Base-by-base conservation (phyloP, 352 stramenopile species). In the Phytophthora pini region DNA sequence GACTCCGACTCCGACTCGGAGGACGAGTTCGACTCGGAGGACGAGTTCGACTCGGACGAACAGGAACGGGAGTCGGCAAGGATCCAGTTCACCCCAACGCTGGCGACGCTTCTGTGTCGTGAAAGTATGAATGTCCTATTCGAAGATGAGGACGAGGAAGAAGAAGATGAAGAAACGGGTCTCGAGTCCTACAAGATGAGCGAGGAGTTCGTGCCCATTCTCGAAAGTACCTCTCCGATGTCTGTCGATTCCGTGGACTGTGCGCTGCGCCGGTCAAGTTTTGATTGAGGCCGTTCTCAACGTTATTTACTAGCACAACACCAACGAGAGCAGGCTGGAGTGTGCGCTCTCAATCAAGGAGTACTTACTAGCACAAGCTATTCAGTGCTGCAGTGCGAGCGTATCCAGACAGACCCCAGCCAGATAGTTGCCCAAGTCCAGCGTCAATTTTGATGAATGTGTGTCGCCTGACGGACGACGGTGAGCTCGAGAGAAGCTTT, bases 91-190 rank as follows among this genome's bases (percentile, higher is more conserved):
- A 79, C 70, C 31, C 65, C 76, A 49, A 70, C 71, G 15, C 65
- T 89, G 51, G 79, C 76, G 29, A 77, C 66, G 5, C 58, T 89
- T 40, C 48, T 89, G 11, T 56, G 62, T 36, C 80, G 80, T 26
- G 65, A 84, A 45, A 87, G 77, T 56, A 76, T 70, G 50, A 89
- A 89, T 61, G 64, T 87, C 5, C 51, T 89, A 11, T 78, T 89
- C 7, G 80, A 89, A 32, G 80, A 87, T 41, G 80, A 87, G 45
- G 79, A 88, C 27, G 59, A 83, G 2, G 68, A 76, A 12, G 74
- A 80, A 9, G 75, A 87, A 5, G 70, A 79, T 24, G 79, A 82
- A 24, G 77, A 82, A 36, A 36, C 13, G 15, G 44, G 61, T 31
- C 15, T 56, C 4, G 41, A 45, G 36, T 51, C 60, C 11, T 58